Conservation (phyloP, 1,284 basidiomycete genomes). For the Albatrellus sp. region DNA sequence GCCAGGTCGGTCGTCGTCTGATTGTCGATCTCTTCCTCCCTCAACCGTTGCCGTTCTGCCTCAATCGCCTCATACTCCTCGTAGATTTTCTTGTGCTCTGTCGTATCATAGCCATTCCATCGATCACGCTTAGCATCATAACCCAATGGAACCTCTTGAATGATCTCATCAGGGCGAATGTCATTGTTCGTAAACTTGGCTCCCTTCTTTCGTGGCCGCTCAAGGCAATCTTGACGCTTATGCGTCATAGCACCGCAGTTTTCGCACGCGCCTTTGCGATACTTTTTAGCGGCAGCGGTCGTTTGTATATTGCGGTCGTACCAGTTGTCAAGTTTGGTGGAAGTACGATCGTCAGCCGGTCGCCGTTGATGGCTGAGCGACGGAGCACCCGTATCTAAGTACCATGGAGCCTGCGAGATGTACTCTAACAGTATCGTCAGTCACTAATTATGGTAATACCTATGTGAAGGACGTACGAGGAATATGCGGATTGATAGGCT, state of each 20-base stretch:
- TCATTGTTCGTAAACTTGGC: constrained; percentile 88
- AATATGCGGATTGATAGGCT: constrained; percentile 96
- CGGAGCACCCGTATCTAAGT: constrained; percentile 84
- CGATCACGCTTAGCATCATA: constrained; percentile 95
- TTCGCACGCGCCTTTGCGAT: constrained; percentile 95
- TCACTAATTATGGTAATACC: constrained; percentile 5
- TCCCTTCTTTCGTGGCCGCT: constrained; percentile 92
- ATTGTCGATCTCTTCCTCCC: constrained; percentile 96
- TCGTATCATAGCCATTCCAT: constrained; percentile 96
- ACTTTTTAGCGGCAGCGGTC: constrained; percentile 89
- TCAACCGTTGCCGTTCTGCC: constrained; percentile 74
- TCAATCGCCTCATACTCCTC: constrained; percentile 94
- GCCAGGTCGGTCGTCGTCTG: constrained; percentile 83
- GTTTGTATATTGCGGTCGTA: constrained; percentile 84
- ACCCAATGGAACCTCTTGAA: constrained; percentile 71
- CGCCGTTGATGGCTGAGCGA: constrained; percentile 90
- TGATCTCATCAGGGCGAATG: constrained; percentile 84
- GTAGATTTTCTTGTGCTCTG: constrained; percentile 77
- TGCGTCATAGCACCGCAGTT: constrained; percentile 98
- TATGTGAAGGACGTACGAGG: constrained; percentile 51
- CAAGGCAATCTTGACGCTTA: constrained; percentile 84
- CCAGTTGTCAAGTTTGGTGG: constrained; percentile 77
- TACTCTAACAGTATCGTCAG: constrained; percentile 45
- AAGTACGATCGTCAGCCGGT: constrained; percentile 52
- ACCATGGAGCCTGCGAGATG: constrained; percentile 97